phyloP scores from a whole-genome alignment of 352 stramenopile genomes.

The Phytophthora capsici region DNA sequence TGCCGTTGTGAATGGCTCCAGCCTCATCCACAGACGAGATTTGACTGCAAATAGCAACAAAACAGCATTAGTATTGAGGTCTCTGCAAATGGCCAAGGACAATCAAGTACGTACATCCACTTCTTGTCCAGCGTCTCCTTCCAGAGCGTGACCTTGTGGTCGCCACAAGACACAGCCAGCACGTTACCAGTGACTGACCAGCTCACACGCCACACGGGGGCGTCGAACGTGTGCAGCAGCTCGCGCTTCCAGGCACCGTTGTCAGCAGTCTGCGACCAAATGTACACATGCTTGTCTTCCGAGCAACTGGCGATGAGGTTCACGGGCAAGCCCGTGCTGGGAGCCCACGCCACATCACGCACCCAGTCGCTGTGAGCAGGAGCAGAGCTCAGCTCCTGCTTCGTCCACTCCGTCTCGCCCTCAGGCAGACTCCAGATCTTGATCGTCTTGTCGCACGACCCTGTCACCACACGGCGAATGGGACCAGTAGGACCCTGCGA shows the following conservation, averaged over 20 bases:
- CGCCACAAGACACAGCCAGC: slow-evolving; percentile 96
- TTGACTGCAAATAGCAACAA: slow-evolving; percentile 58
- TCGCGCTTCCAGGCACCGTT: slow-evolving; percentile 90
- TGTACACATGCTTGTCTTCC: slow-evolving; percentile 92
- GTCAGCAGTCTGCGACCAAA: slow-evolving; percentile 94
- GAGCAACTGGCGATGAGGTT: slow-evolving; percentile 95
- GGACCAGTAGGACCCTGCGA: slow-evolving; percentile 49
- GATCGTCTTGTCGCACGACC: slow-evolving; percentile 97
- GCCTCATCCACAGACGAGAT: slow-evolving; percentile 90
- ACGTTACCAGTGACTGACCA: slow-evolving; percentile 99
- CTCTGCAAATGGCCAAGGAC: not conserved
- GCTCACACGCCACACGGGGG: slow-evolving; percentile 98
- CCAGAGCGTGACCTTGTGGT: slow-evolving; percentile 98
- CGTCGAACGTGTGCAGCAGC: slow-evolving; percentile 95
- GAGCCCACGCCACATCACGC: slow-evolving; percentile 98
- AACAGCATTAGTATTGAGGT: slow-evolving; percentile 5
- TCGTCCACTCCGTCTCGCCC: slow-evolving; percentile 79
- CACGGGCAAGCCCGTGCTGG: slow-evolving; percentile 91
- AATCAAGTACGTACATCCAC: slow-evolving; percentile 87
- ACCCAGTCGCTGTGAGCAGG: slow-evolving; percentile 96
- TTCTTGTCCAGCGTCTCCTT: slow-evolving; percentile 98
- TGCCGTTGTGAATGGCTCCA: slow-evolving; percentile 79
- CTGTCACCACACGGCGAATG: slow-evolving; percentile 92
- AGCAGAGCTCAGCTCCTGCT: slow-evolving; percentile 75
- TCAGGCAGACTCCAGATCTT: slow-evolving; percentile 94